These are phyloP conservation scores for Salix udensis DNA, from an alignment of 345 rosid genomes.

Conservation along the genomic window DNA sequence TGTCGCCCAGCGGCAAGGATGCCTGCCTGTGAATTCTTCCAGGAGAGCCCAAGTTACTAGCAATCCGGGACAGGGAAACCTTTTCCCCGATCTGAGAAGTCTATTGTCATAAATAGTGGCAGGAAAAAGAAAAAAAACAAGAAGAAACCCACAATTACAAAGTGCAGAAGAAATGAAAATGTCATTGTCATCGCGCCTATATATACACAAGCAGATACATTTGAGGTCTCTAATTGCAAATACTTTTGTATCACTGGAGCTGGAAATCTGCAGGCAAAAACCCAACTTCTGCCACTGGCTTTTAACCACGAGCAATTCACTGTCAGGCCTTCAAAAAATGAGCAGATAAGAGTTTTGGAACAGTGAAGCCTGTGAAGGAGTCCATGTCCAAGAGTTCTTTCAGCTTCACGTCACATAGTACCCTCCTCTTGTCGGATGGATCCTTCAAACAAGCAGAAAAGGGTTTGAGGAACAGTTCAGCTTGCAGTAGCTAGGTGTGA, in stretches of 20 bases:
- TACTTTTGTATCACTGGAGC: too few relatives aligned
- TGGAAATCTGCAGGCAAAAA: background rate
- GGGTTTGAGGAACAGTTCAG: background rate
- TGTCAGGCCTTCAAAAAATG: conserved; percentile 20
- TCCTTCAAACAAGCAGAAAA: conserved; percentile 21
- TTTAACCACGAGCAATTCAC: background rate
- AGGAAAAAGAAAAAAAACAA: background rate
- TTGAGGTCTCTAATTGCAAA: too few relatives aligned
- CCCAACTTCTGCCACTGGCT: background rate
- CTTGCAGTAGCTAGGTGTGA: background rate
- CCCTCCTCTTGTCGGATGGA: conserved; percentile 26
- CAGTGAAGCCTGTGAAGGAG: conserved; percentile 18
- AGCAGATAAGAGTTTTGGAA: conserved; percentile 16
- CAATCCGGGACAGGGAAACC: too few relatives aligned
- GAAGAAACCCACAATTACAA: background rate
- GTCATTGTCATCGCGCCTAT: background rate
- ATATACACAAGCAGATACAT: background rate
- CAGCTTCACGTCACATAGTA: conserved; percentile 21
- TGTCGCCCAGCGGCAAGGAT: conserved; percentile 98
- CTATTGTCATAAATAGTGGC: background rate
- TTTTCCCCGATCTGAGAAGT: background rate
- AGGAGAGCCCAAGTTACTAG: too few relatives aligned
- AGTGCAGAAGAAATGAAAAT: too few relatives aligned
- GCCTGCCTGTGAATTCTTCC: conserved; percentile 51
- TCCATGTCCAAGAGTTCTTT: conserved; percentile 26